Conservation (phyloP, 164 flowering plant species). For the Tinospora cordifolia region DNA sequence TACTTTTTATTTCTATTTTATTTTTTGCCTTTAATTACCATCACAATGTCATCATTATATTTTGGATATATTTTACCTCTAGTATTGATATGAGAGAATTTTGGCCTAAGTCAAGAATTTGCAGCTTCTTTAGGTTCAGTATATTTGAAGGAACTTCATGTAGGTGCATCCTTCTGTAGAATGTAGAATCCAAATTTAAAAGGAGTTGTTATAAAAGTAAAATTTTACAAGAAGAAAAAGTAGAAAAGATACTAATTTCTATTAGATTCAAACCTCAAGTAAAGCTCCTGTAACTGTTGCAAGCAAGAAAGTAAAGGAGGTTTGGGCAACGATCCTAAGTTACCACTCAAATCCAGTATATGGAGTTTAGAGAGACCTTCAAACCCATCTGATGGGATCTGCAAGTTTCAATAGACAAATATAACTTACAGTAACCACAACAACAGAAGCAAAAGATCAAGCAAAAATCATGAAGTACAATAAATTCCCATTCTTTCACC, state of each 20-base stretch:
- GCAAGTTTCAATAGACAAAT: conserved; percentile 2
- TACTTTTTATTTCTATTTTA: too few species aligned
- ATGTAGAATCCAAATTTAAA: conserved; percentile 5
- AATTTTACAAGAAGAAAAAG: background rate
- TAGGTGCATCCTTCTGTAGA: conserved; percentile 59
- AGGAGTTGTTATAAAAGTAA: background rate
- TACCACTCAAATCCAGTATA: conserved; percentile 85
- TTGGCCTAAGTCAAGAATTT: conserved; percentile 82
- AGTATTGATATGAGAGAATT: conserved; percentile 67
- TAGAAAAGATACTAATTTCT: background rate
- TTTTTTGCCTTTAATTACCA: background rate
- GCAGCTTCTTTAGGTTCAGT: conserved; percentile 45
- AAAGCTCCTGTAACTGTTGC: conserved; percentile 71
- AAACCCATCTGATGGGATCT: conserved; percentile 86
- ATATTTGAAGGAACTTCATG: conserved; percentile 59
- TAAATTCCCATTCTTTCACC: too few species aligned
- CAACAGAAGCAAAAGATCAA: background rate
- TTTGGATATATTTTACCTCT: conserved; percentile 34
- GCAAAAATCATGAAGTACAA: too few species aligned
- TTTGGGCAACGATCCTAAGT: conserved; percentile 47
- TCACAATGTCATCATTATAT: background rate
- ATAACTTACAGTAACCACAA: background rate
- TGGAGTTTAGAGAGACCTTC: conserved; percentile 52
- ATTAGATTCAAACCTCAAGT: conserved; percentile 52
- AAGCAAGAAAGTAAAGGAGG: conserved; percentile 51